Evolutionary conservation across 805 yeast genomes (phyloP), one percentile per base, ranked within the genome.

Genomic region (Ogataea zsoltii): DNA sequence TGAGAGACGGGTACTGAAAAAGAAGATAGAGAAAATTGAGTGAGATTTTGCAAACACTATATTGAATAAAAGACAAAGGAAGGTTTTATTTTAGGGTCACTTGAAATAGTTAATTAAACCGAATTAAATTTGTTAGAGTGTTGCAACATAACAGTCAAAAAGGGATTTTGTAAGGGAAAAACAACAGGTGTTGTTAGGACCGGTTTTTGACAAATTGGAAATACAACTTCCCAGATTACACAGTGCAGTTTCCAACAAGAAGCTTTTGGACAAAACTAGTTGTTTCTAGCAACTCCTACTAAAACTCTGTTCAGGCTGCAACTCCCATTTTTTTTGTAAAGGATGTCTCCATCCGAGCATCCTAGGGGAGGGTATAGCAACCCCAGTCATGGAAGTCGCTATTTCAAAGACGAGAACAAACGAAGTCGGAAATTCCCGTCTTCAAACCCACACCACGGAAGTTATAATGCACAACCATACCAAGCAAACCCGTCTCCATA

Each of bases 331-430:
- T 11, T 13, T 14, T 28, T 11, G 17, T 18, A 16, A 28, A 19
- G 40, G 47, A 52, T 53, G 57, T 46, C 57, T 41, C 52, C 44
- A 23, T 44, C 60, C 11, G 60, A 55, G 48, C 56, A 55, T 38
- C 43, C 54, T 30, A 49, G 55, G 41, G 46, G 40, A 7, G 33
- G 47, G 28, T 54, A 51, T 36, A 35, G 37, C 33, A 46, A 47
- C 16, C 41, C 49, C 29, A 29, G 47, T 21, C 47, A 45, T 25
- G 46, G 48, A 14, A 49, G 55, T 25, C 54, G 61, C 30, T 54
- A 50, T 38, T 55, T 51, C 32, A 59, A 56, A 45, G 67, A 60
- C 21, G 64, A 56, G 14, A 33, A 41, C 7, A 60, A 55, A 41
- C 52, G 62, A 48, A 49, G 48, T 28, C 46, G 60, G 30, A 61